Percentiles rank a stretch among this genome's conserved stretches.
These are phyloP conservation scores for Xylaria flabelliformis DNA, from an alignment of 495 filamentous ascomycete genomes.

Conservation along the genomic window DNA sequence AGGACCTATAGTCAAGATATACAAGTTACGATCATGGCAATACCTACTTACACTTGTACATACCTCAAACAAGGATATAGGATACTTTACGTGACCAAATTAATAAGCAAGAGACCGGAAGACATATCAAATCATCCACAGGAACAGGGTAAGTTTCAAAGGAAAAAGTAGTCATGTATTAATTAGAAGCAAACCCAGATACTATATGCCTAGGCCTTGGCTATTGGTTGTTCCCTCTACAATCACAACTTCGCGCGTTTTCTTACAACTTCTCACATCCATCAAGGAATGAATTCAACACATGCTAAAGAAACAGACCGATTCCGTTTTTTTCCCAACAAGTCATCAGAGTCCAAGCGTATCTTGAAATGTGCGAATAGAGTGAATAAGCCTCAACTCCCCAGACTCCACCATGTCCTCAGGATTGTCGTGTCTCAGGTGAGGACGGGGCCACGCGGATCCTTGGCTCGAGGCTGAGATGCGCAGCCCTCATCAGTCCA, in stretches of 20 bases:
- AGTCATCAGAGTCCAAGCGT: slow-evolving; percentile 13
- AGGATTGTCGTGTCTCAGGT: neutral
- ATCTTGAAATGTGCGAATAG: neutral
- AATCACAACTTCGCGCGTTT: neutral
- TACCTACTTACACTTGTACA: neutral
- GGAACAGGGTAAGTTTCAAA: neutral
- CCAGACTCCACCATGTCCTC: neutral
- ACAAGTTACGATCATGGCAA: neutral
- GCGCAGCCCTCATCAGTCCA: neutral
- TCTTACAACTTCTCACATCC: neutral
- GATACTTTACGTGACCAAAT: neutral
- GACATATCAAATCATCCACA: no score
- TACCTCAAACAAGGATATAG: neutral
- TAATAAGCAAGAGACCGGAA: neutral
- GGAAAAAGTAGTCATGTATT: slow-evolving; percentile 25
- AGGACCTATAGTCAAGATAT: neutral
- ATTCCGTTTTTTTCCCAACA: neutral
- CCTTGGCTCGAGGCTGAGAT: neutral
- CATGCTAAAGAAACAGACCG: slow-evolving; percentile 6
- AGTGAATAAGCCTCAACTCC: slow-evolving; percentile 2
- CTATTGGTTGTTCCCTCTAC: slow-evolving; percentile 17
- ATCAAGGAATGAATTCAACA: neutral
- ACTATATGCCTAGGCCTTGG: slow-evolving; percentile 19
- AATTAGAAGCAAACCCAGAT: slow-evolving; percentile 21
- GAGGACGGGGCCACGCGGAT: neutral